Base-by-base conservation (phyloP, 495 filamentous ascomycete genomes). In the Haplographium delicatum region DNA sequence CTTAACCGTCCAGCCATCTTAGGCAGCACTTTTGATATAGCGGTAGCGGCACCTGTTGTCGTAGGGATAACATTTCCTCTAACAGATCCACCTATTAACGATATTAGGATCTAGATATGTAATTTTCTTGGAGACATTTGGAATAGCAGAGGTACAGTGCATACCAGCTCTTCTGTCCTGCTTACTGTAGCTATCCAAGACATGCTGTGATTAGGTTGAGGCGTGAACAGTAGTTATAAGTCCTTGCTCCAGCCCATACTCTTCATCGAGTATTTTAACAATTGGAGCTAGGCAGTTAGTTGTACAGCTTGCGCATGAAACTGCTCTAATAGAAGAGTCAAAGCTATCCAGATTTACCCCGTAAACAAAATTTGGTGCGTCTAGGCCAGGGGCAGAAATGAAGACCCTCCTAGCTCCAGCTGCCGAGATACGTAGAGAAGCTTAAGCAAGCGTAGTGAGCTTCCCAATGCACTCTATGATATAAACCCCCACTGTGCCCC, bases 221-320 rank as follows among this genome's bases (percentile, higher is more conserved):
- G 48, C 48, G 35, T 51, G 48, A 22, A 51, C 26, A 3, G 48
- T 51, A 2, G 48, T 51, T 39, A 51, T 51, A 1, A 51, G 25
- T 20, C 38, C 48, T 18, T 51, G 48, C 15, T 8, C 9, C 5
- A 51, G 43, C 2, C 48, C 48, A 33, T 43, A 51, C 8, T 51
- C 30, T 24, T 44, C 48, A 43, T 51, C 34, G 16, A 51, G 13
- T n/a, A 51, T 27, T 22, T 51, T 51, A 8, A 39, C 48, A 20
- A 51, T 23, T 5, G 48, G 48, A 27, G 48, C 48, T 15, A 51
- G 35, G 28, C 48, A 51, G n/a, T 51, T 51, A 4, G 48, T 51
- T 16, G 48, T 51, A 18, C 48, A 51, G 28, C 48, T 51, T 16
- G 48, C 48, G 22, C 37, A 43, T 9, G 48, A 51, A 4, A 51